Evolutionary conservation across 1,139 yeast species (phyloP), one percentile per base, ranked within the genome.

Genomic region (Geotrichum aggregatum): DNA sequence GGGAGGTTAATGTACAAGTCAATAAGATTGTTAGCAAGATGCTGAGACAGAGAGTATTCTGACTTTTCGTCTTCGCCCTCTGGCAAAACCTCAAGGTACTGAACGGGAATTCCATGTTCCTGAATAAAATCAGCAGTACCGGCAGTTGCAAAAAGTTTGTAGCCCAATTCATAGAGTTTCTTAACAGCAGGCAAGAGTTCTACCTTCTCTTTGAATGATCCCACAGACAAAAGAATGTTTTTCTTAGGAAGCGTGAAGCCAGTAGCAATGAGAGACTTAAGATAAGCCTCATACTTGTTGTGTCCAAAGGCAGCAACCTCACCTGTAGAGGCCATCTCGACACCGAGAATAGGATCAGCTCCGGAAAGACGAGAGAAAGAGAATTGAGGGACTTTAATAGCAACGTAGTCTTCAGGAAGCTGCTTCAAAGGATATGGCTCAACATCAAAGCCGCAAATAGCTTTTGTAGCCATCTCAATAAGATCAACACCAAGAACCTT

Each of bases 261-360:
- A 57, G 98, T 88, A 16, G 98, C 89, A 57, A 92, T 77, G 70
- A 92, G 79, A 38, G 98, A 86, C 75, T 94, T 92, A 73, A 94
- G 75, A 75, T 94, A 94, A 31, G 98, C 98, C 74, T 94, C 98
- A 66, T 89, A 89, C 73, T 92, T 91, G 78, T 92, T 84, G 68
- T 78, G 88, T 66, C 98, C 99, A 69, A 94, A 91, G 59, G 95
- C 82, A 50, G 99, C 99, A 66, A 92, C 98, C 74, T 92, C 98
- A 79, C 98, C 98, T 58, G 98, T 92, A 26, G 98, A 91, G 36
- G 98, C 98, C 98, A 92, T 92, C 74, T 92, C 98, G 62, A 92
- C 98, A 73, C 98, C 98, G 62, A 92, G 78, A 57, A 92, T 89
- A 52, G 98, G 98, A 71, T 92, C 98, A 56, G 98, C 98, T 64